phyloP scores from a whole-genome alignment of 495 filamentous ascomycete genomes.

The Penicillium waksmanii region DNA sequence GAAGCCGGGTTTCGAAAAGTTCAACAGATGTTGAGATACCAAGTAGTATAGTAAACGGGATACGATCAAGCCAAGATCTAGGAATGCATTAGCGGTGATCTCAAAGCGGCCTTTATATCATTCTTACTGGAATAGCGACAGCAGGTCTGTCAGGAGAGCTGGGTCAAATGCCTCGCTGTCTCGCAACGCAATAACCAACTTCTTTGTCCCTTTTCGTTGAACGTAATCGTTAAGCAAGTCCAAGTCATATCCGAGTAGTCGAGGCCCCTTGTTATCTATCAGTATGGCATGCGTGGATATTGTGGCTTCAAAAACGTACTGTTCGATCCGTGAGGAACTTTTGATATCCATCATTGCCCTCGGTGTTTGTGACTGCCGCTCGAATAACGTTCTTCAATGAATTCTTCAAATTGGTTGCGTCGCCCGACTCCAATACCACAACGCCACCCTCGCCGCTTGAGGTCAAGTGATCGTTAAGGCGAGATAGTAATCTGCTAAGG shows the following conservation, averaged over 20 bases:
- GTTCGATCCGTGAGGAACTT: conserved; percentile 53
- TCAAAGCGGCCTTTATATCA: background rate
- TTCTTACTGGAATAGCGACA: conserved; percentile 74
- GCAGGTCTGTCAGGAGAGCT: conserved; percentile 73
- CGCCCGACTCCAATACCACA: conserved; percentile 74
- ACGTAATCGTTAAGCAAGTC: conserved; percentile 75
- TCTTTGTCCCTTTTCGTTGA: conserved; percentile 54
- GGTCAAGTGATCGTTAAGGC: conserved; percentile 62
- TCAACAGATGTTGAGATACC: conserved; percentile 91
- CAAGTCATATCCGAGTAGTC: conserved; percentile 88
- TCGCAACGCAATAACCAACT: conserved; percentile 76
- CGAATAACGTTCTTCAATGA: conserved; percentile 82
- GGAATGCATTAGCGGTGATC: conserved; percentile 21
- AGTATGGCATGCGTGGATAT: conserved; percentile 12
- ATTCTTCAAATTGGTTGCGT: conserved; percentile 81
- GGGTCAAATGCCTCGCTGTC: conserved; percentile 94
- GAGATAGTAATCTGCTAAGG: conserved; percentile 67
- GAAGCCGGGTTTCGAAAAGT: conserved; percentile 80
- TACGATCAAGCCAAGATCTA: conserved; percentile 86
- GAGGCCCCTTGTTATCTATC: conserved; percentile 55
- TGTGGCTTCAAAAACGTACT: conserved; percentile 39
- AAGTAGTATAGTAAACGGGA: conserved; percentile 85
- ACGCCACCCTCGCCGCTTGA: conserved; percentile 53
- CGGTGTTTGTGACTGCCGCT: conserved; percentile 63
- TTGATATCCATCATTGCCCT: conserved; percentile 48